Conservation (phyloP, 345 rosid genomes). For the Populus tremula region DNA sequence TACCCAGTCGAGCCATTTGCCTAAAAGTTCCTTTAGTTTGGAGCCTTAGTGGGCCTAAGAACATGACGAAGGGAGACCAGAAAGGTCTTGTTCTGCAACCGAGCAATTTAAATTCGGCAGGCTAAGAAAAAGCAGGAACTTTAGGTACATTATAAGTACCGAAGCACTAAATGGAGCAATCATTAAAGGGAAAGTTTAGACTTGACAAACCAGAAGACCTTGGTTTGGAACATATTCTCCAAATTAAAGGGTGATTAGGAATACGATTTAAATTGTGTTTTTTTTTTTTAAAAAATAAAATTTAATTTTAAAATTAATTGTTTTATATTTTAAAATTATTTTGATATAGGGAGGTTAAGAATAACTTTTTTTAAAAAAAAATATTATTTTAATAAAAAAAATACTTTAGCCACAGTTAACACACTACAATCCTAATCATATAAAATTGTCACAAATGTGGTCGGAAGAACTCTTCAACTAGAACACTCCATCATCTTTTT, state of each 20-base stretch:
- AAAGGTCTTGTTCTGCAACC: neutral
- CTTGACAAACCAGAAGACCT: too few species aligned
- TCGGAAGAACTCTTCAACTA: neutral
- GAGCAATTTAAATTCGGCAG: neutral
- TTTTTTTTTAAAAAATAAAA: too few species aligned
- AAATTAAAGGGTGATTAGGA: too few species aligned
- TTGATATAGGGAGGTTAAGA: too few species aligned
- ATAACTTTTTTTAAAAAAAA: too few species aligned
- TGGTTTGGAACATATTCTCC: neutral
- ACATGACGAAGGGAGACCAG: neutral
- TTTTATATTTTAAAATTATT: too few species aligned
- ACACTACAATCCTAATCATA: too few species aligned
- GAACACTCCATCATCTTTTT: neutral
- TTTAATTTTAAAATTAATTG: too few species aligned
- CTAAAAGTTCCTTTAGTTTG: neutral
- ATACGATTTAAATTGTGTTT: too few species aligned
- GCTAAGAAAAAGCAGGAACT: neutral
- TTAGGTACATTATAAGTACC: neutral
- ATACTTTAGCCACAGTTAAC: too few species aligned
- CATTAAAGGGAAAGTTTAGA: neutral
- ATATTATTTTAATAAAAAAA: too few species aligned
- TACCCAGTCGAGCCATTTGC: neutral
- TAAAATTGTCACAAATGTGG: neutral
- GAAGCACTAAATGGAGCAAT: neutral
- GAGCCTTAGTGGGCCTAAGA: neutral